A percentile compares a stretch with the other conserved stretches of the same genome.
phyloP scores from a whole-genome alignment of 192 early-diverging fungal species.

The Coemansia sp. region DNA sequence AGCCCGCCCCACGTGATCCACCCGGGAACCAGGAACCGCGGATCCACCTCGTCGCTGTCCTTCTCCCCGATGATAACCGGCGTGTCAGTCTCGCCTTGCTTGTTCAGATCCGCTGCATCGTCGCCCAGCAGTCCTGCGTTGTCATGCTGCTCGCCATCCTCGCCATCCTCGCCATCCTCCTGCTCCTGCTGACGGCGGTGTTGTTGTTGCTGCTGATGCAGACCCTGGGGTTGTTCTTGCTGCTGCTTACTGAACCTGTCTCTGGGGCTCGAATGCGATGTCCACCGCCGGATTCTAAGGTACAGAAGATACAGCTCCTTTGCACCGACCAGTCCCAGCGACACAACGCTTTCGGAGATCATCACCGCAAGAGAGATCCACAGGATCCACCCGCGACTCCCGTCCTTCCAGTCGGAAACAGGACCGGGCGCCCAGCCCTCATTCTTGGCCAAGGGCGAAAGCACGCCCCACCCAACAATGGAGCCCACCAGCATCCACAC shows the following conservation, averaged over 20 bases:
- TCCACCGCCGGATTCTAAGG: slow-evolving; percentile 7
- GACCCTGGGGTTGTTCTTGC: neutral
- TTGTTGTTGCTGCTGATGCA: neutral
- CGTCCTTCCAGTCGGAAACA: slow-evolving; percentile 67
- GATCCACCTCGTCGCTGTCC: slow-evolving; percentile 31
- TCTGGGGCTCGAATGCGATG: neutral
- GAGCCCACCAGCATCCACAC: slow-evolving; percentile 71
- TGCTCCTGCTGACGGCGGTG: neutral
- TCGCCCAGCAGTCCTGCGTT: neutral
- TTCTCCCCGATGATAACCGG: neutral
- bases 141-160: neutral
- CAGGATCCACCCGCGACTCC: slow-evolving; percentile 74
- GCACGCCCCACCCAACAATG: slow-evolving; percentile 71
- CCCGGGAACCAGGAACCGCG: slow-evolving; percentile 60
- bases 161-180: neutral
- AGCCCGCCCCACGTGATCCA: slow-evolving; percentile 67
- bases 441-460: slow-evolving; percentile 67
- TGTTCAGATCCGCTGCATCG: neutral
- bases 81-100: slow-evolving; percentile 1
- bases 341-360: slow-evolving; percentile 72
- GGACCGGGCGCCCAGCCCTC: slow-evolving; percentile 73
- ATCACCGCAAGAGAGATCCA: slow-evolving; percentile 80
- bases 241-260: neutral
- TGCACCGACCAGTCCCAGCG: slow-evolving; percentile 57
- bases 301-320: slow-evolving; percentile 37